Percentiles rank a stretch among this genome's conserved stretches.
Evolutionary conservation across 371 early-diverging fungal species (phyloP).

Genomic region (Lichtheimia hyalospora): DNA sequence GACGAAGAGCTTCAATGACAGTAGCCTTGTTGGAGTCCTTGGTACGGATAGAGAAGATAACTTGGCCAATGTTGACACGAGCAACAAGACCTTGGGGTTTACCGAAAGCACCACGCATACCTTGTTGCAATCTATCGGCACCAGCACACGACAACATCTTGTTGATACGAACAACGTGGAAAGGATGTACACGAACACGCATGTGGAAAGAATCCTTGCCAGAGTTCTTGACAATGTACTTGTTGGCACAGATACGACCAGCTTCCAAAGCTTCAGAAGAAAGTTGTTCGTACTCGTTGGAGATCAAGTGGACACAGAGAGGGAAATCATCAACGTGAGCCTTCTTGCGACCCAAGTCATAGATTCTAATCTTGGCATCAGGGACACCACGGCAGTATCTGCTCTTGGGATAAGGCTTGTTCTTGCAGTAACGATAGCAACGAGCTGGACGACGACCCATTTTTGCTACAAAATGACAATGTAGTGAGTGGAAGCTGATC

Average conservation of each 20-base stretch:
- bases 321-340: constrained; percentile 99
- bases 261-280: constrained; percentile 99
- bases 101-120: constrained; percentile 99
- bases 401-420: constrained; percentile 99
- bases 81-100: constrained; percentile 99
- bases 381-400: constrained; percentile 99
- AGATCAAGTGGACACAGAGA: constrained; percentile 94
- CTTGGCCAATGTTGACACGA: constrained; percentile 99
- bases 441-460: constrained; percentile 99
- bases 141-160: constrained; percentile 99
- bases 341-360: constrained; percentile 99
- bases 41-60: constrained; percentile 98
- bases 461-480: constrained; percentile 1
- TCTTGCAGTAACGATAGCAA: constrained; percentile 99
- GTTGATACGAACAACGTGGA: constrained; percentile 99
- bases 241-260: constrained; percentile 99
- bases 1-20: constrained; percentile 98
- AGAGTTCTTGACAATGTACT: constrained; percentile 98
- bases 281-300: constrained; percentile 99
- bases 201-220: constrained; percentile 99
- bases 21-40: constrained; percentile 95
- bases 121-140: constrained; percentile 99
- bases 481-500: neutral
- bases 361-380: constrained; percentile 98
- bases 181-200: constrained; percentile 99